Conservation (phyloP, 257 asterid genomes). For the Przewalskia tangutica region DNA sequence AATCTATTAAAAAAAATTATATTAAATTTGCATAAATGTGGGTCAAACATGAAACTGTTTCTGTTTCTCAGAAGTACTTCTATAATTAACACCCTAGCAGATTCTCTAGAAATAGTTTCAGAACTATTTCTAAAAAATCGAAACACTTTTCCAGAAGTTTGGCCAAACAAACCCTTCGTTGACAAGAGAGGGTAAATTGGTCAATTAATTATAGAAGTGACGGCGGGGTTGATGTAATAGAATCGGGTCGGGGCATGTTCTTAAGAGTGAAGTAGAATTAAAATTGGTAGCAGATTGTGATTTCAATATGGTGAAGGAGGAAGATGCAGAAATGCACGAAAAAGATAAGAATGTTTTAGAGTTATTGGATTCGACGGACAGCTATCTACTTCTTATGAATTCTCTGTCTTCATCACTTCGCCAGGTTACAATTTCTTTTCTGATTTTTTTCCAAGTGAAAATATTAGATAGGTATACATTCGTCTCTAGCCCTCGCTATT, state of each 20-base stretch:
- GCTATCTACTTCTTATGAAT: slow-evolving; percentile 51
- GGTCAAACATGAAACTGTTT: too few relatives aligned
- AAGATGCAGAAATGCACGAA: slow-evolving; percentile 3
- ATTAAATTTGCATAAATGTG: too few relatives aligned
- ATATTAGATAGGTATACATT: background rate
- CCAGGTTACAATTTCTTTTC: slow-evolving; percentile 35
- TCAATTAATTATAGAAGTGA: background rate
- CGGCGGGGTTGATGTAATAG: background rate
- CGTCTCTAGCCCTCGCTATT: background rate
- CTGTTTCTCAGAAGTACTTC: too few relatives aligned
- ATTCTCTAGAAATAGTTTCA: too few relatives aligned
- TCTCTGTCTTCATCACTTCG: slow-evolving; percentile 73
- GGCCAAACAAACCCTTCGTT: too few relatives aligned
- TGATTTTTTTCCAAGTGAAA: background rate
- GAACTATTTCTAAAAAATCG: too few relatives aligned
- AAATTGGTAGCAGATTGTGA: background rate
- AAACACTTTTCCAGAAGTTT: too few relatives aligned
- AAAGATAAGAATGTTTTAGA: slow-evolving; percentile 39
- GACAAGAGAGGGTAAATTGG: too few relatives aligned
- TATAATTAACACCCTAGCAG: too few relatives aligned
- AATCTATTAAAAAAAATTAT: too few relatives aligned
- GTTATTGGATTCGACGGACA: slow-evolving; percentile 71
- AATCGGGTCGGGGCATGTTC: background rate
- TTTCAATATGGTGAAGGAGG: background rate
- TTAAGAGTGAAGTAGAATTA: background rate